phyloP scores from a whole-genome alignment of 495 filamentous ascomycete genomes.

The Annulohypoxylon bovei region DNA sequence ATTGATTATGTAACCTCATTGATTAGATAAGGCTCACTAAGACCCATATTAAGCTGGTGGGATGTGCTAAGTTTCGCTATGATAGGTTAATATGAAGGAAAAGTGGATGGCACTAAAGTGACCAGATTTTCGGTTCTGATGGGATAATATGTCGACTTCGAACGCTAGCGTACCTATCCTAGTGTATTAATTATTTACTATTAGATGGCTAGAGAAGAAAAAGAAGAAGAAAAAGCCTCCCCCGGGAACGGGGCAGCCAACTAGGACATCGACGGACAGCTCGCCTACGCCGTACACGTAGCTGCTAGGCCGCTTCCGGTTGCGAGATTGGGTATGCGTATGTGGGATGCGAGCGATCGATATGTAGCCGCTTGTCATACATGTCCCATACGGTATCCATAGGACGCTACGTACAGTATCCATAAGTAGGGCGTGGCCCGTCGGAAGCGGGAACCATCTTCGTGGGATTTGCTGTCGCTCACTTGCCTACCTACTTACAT shows the following conservation, averaged over 20 bases:
- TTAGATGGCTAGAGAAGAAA: no score
- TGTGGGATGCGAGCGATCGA: constrained; percentile 2
- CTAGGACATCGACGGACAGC: not conserved
- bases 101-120: no score
- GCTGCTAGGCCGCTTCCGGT: constrained; percentile 14
- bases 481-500: not conserved
- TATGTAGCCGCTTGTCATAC: constrained; percentile 18
- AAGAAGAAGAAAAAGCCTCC: not conserved
- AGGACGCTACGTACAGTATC: not conserved
- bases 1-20: no score
- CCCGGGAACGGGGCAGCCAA: constrained; percentile 29
- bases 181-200: no score
- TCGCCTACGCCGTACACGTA: constrained; percentile 35
- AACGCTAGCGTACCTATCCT: no score
- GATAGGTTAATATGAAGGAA: no score
- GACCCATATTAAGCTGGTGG: no score
- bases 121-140: no score
- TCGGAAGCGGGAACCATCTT: constrained; percentile 36
- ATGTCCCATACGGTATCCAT: not conserved
- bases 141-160: not conserved
- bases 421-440: not conserved
- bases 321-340: not conserved
- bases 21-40: no score
- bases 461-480: constrained; percentile 42
- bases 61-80: no score